These are phyloP conservation scores for Sindora glabra DNA, from an alignment of 306 rosid genomes.

Conservation along the genomic window DNA sequence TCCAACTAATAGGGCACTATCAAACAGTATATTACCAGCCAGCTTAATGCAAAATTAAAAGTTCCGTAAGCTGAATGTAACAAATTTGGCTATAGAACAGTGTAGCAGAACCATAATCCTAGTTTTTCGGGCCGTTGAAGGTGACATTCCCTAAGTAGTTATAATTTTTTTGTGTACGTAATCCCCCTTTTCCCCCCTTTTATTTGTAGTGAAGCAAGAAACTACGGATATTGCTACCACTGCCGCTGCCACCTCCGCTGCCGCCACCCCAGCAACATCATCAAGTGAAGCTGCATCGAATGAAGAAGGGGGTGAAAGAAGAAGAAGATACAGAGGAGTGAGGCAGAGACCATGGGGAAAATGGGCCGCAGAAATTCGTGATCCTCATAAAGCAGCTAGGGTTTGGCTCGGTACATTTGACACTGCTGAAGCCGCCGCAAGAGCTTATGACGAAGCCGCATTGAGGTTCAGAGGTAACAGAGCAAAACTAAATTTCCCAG, in stretches of 20 bases:
- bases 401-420: conserved; percentile 98
- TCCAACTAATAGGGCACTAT: too few species aligned
- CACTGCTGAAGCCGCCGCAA: conserved; percentile 90
- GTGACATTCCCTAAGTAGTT: too few species aligned
- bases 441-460: conserved; percentile 95
- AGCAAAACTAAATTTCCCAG: conserved; percentile 93
- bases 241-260: not conserved
- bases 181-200: too few species aligned
- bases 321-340: conserved; percentile 84
- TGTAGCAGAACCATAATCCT: not conserved
- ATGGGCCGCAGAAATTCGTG: conserved; percentile 98
- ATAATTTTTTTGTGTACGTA: too few species aligned
- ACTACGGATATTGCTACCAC: not conserved
- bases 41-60: too few species aligned
- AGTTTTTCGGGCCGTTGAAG: too few species aligned
- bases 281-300: conserved; percentile 10
- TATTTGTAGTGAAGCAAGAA: conserved; percentile 29
- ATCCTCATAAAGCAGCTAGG: conserved; percentile 91
- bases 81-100: not conserved
- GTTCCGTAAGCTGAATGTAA: too few species aligned
- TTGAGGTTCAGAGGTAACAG: conserved; percentile 85
- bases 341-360: conserved; percentile 98
- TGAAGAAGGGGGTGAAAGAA: conserved; percentile 54
- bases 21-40: not conserved
- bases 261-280: not conserved